Evolutionary conservation across 495 filamentous ascomycete species (phyloP).

Genomic region (Talaromyces wortmannii): DNA sequence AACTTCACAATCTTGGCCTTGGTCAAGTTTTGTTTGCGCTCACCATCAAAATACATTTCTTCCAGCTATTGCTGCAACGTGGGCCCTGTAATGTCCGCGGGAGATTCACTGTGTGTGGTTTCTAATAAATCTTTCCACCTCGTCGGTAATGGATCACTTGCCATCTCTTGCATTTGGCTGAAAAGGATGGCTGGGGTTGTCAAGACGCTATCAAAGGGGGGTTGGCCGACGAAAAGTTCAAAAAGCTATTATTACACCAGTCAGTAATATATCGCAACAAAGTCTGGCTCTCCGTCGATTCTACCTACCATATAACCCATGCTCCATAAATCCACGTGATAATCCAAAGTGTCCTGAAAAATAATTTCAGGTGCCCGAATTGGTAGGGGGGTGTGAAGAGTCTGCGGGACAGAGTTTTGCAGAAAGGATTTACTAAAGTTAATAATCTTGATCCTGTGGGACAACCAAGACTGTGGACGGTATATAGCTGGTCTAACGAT

Average conservation of each 20-base stretch:
- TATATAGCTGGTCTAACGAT: constrained; percentile 22
- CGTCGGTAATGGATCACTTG: constrained; percentile 21
- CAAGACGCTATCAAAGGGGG: constrained; percentile 28
- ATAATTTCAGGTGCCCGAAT: constrained; percentile 37
- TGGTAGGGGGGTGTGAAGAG: constrained; percentile 23
- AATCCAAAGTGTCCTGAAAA: constrained; percentile 29
- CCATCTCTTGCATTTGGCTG: constrained; percentile 25
- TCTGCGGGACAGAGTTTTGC: constrained; percentile 12
- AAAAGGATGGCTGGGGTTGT: constrained; percentile 22
- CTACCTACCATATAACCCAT: constrained; percentile 30
- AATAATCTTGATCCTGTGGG: constrained; percentile 23
- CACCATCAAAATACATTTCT: constrained; percentile 25
- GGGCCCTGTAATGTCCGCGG: constrained; percentile 11
- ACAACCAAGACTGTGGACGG: constrained; percentile 11
- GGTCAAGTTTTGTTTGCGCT: constrained; percentile 16
- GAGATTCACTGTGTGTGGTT: background rate
- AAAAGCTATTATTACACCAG: constrained; percentile 23
- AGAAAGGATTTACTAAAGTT: constrained; percentile 40
- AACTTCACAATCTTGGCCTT: constrained; percentile 22
- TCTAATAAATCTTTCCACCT: constrained; percentile 21
- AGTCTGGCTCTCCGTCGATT: background rate
- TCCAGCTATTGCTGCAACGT: constrained; percentile 28
- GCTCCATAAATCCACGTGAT: constrained; percentile 37
- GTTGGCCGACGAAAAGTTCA: constrained; percentile 28
- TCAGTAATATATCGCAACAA: constrained; percentile 7